Evolutionary conservation across 1,284 basidiomycete genomes (phyloP).

Genomic region (Sphaerobolus stellatus): DNA sequence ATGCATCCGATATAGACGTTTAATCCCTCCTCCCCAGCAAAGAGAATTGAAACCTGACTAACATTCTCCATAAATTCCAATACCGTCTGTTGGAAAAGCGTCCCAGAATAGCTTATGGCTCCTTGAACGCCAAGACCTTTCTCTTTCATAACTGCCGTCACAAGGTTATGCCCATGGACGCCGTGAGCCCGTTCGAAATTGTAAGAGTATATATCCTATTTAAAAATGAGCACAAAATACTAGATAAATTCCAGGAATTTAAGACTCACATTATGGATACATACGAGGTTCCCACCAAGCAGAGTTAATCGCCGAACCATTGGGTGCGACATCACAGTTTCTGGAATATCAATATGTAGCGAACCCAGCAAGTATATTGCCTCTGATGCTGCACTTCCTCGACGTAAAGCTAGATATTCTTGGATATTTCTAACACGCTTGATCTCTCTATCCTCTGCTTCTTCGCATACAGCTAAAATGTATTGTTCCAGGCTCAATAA

Average conservation of each 20-base stretch:
- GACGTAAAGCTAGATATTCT: background rate
- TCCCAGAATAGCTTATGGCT: conserved; percentile 35
- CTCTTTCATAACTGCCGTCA: conserved; percentile 44
- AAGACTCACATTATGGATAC: conserved; percentile 1
- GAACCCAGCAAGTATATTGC: background rate
- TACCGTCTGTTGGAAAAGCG: conserved; percentile 26
- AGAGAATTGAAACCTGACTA: conserved; percentile 34
- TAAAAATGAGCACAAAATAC: background rate
- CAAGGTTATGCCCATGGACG: conserved; percentile 49
- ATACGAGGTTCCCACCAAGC: background rate
- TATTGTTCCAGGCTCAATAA: background rate
- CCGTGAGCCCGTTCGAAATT: conserved; percentile 7
- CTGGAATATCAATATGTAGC: background rate
- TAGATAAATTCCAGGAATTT: background rate
- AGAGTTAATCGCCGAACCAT: background rate
- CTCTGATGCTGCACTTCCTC: background rate
- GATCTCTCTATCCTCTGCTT: background rate
- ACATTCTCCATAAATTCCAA: conserved; percentile 27
- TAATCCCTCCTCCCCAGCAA: conserved; percentile 28
- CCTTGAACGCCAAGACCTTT: conserved; percentile 29
- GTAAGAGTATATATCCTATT: conserved; percentile 48
- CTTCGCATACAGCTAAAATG: background rate
- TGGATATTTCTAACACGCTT: background rate
- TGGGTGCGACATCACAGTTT: background rate
- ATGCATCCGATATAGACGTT: conserved; percentile 37